Evolutionary conservation across 2,329 filamentous ascomycete genomes (phyloP).

Genomic region (Aspergillus neotritici): DNA sequence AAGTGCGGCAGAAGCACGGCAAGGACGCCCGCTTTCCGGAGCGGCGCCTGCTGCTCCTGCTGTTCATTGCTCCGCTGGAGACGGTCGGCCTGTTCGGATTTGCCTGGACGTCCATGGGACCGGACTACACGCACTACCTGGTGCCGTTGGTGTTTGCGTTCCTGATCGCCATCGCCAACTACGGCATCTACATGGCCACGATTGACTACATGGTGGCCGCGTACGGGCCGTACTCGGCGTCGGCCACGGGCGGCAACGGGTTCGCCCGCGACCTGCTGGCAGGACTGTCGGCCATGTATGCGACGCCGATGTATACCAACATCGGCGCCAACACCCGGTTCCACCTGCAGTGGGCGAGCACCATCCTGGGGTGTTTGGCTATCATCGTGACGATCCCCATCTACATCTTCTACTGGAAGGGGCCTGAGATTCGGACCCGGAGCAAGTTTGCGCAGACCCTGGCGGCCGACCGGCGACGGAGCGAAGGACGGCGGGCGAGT

Average conservation of each 20-base stretch:
- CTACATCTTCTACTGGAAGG: constrained; percentile 53
- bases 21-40: constrained; percentile 55
- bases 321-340: constrained; percentile 31
- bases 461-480: constrained; percentile 19
- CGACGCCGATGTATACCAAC: constrained; percentile 57
- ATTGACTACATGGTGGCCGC: constrained; percentile 74
- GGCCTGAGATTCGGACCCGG: constrained; percentile 46
- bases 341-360: constrained; percentile 50
- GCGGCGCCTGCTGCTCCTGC: constrained; percentile 59
- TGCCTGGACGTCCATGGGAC: constrained; percentile 61
- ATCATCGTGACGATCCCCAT: constrained; percentile 50
- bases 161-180: constrained; percentile 68
- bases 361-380: constrained; percentile 48
- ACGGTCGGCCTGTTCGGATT: constrained; percentile 66
- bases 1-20: constrained; percentile 36
- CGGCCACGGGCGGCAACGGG: constrained; percentile 69
- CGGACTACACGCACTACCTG: constrained; percentile 62
- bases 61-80: constrained; percentile 56
- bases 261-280: constrained; percentile 69
- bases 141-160: constrained; percentile 59
- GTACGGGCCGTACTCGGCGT: constrained; percentile 67
- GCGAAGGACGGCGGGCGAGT: constrained; percentile 17
- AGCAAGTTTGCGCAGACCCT: constrained; percentile 48
- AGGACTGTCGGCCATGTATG: constrained; percentile 63
- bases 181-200: constrained; percentile 68